phyloP scores from a whole-genome alignment of 305 asterid genomes.

The Fraxinus platypoda region DNA sequence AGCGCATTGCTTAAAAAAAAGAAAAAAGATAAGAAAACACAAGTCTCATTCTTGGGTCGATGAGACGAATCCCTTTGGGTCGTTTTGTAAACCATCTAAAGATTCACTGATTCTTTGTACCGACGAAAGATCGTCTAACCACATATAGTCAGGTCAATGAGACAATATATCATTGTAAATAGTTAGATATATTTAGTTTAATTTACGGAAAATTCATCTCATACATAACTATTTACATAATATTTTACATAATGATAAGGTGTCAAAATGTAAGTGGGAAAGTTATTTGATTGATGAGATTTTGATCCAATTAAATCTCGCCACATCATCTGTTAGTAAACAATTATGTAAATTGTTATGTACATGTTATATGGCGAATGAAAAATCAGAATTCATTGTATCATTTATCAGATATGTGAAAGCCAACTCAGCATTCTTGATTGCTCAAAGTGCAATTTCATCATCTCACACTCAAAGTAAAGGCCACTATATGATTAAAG shows the following conservation, averaged over 20 bases:
- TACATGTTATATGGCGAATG: not conserved
- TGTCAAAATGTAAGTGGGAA: not conserved
- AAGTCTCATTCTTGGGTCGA: not conserved
- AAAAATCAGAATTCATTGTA: constrained; percentile 8
- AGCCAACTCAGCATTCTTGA: constrained; percentile 33
- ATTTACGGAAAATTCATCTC: not conserved
- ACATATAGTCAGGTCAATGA: constrained; percentile 21
- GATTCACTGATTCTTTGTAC: not conserved
- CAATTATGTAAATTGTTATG: not conserved
- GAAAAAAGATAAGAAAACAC: not conserved
- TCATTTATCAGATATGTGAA: constrained; percentile 17
- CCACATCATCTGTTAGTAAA: not conserved
- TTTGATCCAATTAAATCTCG: not conserved
- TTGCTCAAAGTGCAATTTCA: constrained; percentile 43
- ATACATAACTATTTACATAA: not conserved
- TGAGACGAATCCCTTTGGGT: not conserved
- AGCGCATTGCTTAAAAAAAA: not conserved
- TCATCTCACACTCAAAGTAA: constrained; percentile 37
- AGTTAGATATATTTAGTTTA: constrained; percentile 23
- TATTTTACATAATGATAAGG: not conserved
- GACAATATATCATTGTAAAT: constrained; percentile 23
- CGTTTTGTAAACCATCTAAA: not conserved
- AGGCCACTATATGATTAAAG: constrained; percentile 35
- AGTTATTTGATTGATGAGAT: not conserved
- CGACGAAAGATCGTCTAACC: not conserved